Percentiles rank a stretch among this genome's conserved stretches.
These are phyloP conservation scores for Oehlia diaphana DNA, from an alignment of 192 early-diverging fungal genomes.

Conservation along the genomic window DNA sequence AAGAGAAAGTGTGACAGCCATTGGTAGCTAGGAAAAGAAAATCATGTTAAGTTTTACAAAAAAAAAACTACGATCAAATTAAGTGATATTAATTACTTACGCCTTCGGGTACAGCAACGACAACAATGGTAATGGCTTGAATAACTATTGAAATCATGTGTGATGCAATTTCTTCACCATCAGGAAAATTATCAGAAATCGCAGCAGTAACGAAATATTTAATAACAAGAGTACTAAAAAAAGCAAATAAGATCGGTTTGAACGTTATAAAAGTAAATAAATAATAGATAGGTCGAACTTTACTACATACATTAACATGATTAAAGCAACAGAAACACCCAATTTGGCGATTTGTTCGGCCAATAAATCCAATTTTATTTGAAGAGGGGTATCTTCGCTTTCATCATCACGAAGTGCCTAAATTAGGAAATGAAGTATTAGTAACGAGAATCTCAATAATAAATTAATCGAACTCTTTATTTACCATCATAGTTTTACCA, in stretches of 20 bases:
- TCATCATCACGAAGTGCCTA: constrained; percentile 66
- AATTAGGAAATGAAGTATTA: neutral
- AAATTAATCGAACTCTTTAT: neutral
- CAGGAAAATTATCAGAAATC: constrained; percentile 57
- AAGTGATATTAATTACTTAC: constrained; percentile 5
- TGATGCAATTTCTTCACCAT: constrained; percentile 53
- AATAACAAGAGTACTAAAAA: constrained; percentile 48
- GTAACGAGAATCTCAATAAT: neutral
- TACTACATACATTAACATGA: constrained; percentile 67
- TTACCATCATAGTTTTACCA: constrained; percentile 85
- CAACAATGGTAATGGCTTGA: constrained; percentile 79
- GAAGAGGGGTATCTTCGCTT: constrained; percentile 86
- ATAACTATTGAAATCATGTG: constrained; percentile 70
- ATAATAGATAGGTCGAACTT: neutral
- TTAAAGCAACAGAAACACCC: constrained; percentile 78
- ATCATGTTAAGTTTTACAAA: neutral
- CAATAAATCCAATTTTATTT: constrained; percentile 85
- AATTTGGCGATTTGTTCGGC: constrained; percentile 95
- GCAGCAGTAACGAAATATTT: constrained; percentile 63
- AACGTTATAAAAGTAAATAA: constrained; percentile 42
- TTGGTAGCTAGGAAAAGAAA: constrained; percentile 50
- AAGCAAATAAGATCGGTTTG: neutral
- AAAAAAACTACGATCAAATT: neutral
- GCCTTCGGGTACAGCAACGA: constrained; percentile 87
- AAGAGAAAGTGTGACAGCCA: constrained; percentile 84